Percentiles rank a stretch among this genome's conserved stretches.
Conservation (phyloP, 1,284 basidiomycete species). For the Cutaneotrichosporon curvatum region DNA sequence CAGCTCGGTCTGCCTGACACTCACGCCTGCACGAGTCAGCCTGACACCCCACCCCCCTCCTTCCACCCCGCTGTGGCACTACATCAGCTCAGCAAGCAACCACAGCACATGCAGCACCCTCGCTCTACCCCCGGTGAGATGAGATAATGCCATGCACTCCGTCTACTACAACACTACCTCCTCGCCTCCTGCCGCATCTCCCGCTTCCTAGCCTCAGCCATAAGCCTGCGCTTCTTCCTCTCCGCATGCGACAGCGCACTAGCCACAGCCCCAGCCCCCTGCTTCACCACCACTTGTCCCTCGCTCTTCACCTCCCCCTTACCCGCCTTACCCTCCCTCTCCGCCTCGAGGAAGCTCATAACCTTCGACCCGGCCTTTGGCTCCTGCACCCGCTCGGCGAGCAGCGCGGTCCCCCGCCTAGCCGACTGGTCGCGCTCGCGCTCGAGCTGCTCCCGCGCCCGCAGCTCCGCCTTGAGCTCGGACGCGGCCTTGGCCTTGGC, state of each 20-base stretch:
- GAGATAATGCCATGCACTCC: no score
- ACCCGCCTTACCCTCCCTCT: neutral
- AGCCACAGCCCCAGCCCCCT: no score
- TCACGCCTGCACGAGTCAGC: no score
- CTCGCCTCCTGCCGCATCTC: neutral
- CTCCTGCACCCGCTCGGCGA: constrained; percentile 10
- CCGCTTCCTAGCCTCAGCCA: constrained; percentile 13
- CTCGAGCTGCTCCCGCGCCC: neutral
- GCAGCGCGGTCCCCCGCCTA: constrained; percentile 5
- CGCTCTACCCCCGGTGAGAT: no score
- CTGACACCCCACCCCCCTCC: no score
- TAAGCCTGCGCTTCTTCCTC: constrained; percentile 7
- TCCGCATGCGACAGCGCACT: no score
- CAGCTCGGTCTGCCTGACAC: no score
- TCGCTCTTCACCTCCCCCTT: neutral
- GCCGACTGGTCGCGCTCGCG: neutral
- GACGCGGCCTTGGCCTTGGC: neutral
- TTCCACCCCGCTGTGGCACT: no score
- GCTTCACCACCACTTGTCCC: neutral
- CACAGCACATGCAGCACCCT: no score
- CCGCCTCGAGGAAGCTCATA: neutral
- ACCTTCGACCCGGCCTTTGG: neutral
- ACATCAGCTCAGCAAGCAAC: no score
- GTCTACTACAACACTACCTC: constrained; percentile 1
- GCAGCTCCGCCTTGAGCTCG: neutral